These are phyloP conservation scores for Zizania palustris DNA, from an alignment of 202 grass and related monocot species.

Conservation along the genomic window DNA sequence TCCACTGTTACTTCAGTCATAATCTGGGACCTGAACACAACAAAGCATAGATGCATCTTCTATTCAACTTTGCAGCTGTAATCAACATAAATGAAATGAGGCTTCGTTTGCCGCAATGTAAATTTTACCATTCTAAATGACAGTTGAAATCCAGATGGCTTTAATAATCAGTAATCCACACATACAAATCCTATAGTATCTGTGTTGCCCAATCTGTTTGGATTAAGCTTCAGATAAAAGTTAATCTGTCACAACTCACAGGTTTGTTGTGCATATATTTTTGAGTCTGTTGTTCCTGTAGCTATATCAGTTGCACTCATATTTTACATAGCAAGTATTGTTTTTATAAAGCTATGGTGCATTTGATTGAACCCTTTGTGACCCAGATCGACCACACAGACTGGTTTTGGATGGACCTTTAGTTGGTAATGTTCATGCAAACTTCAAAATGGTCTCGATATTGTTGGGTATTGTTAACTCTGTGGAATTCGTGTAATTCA, in stretches of 20 bases:
- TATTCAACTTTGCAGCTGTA: slow-evolving; percentile 13
- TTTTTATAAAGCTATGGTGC: not conserved
- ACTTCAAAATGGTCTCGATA: too few relatives aligned
- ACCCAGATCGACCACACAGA: slow-evolving; percentile 10
- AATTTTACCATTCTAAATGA: too few relatives aligned
- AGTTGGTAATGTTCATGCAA: not conserved
- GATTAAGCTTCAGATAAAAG: not conserved
- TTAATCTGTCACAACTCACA: not conserved
- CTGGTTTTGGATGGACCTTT: not conserved
- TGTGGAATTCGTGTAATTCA: not conserved
- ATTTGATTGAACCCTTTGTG: not conserved
- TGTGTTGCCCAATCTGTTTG: slow-evolving; percentile 3
- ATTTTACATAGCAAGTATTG: not conserved
- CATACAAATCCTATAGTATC: slow-evolving; percentile 2
- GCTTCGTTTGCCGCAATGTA: slow-evolving; percentile 6
- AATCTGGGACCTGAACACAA: not conserved
- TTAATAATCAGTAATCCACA: not conserved
- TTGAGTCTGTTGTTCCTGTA: slow-evolving; percentile 14
- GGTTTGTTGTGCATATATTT: slow-evolving; percentile 11
- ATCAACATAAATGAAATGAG: not conserved
- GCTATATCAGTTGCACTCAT: slow-evolving; percentile 20
- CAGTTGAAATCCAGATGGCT: not conserved
- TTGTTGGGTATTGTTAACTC: not conserved
- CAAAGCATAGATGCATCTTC: not conserved
- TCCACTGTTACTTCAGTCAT: slow-evolving; percentile 9